Evolutionary conservation across 1,284 basidiomycete species (phyloP).

Genomic region (Clitocybe nebularis): DNA sequence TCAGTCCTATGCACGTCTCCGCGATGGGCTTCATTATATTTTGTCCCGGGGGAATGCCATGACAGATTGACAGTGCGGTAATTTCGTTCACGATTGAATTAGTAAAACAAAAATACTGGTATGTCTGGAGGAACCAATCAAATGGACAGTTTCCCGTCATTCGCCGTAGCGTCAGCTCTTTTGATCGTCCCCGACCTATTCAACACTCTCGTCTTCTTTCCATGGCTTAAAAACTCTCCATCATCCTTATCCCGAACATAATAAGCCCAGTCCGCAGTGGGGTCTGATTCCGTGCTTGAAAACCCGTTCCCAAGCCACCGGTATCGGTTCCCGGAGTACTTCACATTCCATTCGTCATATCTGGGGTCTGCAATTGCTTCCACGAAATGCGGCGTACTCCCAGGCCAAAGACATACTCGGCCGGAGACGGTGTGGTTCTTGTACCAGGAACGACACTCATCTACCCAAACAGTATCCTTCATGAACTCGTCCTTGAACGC

Average conservation of each 20-base stretch:
- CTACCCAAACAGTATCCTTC: slow-evolving; percentile 27
- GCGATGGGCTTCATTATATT: no score
- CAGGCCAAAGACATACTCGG: slow-evolving; percentile 28
- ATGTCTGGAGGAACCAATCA: no score
- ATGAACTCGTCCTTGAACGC: slow-evolving; percentile 27
- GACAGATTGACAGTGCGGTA: no score
- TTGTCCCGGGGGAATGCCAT: no score
- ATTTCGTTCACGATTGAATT: no score
- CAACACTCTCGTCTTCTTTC: slow-evolving; percentile 18
- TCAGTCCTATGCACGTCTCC: no score
- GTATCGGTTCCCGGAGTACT: slow-evolving; percentile 26
- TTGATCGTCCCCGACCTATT: slow-evolving; percentile 20
- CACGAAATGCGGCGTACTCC: slow-evolving; percentile 29
- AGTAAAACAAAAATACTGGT: no score
- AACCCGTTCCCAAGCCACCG: slow-evolving; percentile 27
- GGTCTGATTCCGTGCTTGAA: slow-evolving; percentile 26
- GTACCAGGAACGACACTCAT: slow-evolving; percentile 29
- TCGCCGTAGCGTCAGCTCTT: no score
- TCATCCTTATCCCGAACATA: slow-evolving; percentile 26
- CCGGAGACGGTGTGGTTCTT: slow-evolving; percentile 23
- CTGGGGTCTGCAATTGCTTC: slow-evolving; percentile 27
- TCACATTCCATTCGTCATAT: slow-evolving; percentile 30
- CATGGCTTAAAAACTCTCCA: slow-evolving; percentile 21
- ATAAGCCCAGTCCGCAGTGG: slow-evolving; percentile 27
- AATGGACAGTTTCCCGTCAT: no score